Base-by-base conservation (phyloP, 2,329 filamentous ascomycete genomes). In the Hymenoscyphus repandus region DNA sequence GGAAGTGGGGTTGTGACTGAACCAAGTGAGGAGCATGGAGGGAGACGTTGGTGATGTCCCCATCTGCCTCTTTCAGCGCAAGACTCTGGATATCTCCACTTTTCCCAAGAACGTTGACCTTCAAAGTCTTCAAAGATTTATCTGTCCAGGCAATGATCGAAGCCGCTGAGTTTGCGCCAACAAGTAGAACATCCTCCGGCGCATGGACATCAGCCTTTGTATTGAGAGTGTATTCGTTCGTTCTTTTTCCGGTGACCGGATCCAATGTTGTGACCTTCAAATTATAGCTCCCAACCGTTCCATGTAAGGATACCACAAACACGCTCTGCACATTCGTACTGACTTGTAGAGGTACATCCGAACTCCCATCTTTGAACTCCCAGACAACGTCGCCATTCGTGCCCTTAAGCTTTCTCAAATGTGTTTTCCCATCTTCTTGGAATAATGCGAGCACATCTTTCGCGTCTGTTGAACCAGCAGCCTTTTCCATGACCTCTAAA, bases 131-230 rank as follows among this genome's bases (percentile, higher is more conserved):
- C 52, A 78, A 69, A 13, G 73, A 68, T 55, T 75, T 75, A 62
- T 90, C 86, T 0, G 83, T 80, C 88, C 88, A 92, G 3, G 83
- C 86, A 39, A 91, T 74, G 30, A 92, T 79, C 2, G 86, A 86
- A 12, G 85, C 80, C 1, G 84, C 85, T 4, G 85, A 86, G 67
- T 90, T 90, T 48, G 83, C 82, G 43, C 88, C 88, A 3, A 90
- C 86, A 58, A 88, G 83, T 62, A 89, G 75, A 60, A 91, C 83
- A 51, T 86, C 80, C 49, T 81, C 74, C 31, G 76, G 69, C 22
- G 74, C 74, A 38, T 79, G 73, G 2, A 95, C 77, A 58, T 95
- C 90, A 47, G 76, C 79, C 63, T 93, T 92, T 9, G 86, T 83
- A 57, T 80, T 83, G 45, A 96, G 71, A 1, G 75, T 77, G 62